Evolutionary conservation across 805 yeast species (phyloP), one percentile per base, ranked within the genome.

Genomic region (Ogataea nakhonphanomensis): DNA sequence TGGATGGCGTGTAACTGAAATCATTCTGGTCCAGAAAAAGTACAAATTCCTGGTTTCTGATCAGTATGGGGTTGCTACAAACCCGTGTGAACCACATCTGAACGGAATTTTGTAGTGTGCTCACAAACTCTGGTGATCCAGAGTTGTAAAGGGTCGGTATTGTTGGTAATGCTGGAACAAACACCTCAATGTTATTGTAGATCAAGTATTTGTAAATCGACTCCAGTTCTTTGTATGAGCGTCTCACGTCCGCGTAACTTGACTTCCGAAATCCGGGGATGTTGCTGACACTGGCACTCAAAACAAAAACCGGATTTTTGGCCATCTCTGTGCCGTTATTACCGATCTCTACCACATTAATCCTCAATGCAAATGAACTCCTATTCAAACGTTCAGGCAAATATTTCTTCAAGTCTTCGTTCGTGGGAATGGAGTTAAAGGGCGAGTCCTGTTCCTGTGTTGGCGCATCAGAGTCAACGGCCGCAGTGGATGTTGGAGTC

Each of bases 41-140:
- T 2, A 86, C 81, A 57, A 93, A 76, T 60, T 93, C 99, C 51
- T 88, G 95, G 60, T 88, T 95, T 13, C 89, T 72, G 9, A 86
- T 73, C 34, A 93, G 64, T n/a, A 91, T 74, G 8, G 96, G 95
- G 55, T 87, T 88, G 2, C 63, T 43, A 4, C 82, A 66, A 8
- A 93, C 69, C 35, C 95, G 68, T 53, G 81, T 76, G 50, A 93
- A 81, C 99, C 99, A 93, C 46, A 71, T 76, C 61, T 91, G 98
- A 65, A 90, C 73, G 34, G 75, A 74, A 11, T 51, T 51, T 34
- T 71, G 64, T 29, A 87, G 68, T 40, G 78, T 76, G 38, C 68
- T 67, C 35, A 71, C 72, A 54, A 87, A 95, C 47, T 91, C 97
- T 22, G 84, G 84, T 32, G 90, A 85, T 38, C 85, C 85, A n/a